A percentile compares a stretch with the other conserved stretches of the same genome.
phyloP scores from a whole-genome alignment of 768 basidiomycete genomes.

The Amanita subjunquillea region DNA sequence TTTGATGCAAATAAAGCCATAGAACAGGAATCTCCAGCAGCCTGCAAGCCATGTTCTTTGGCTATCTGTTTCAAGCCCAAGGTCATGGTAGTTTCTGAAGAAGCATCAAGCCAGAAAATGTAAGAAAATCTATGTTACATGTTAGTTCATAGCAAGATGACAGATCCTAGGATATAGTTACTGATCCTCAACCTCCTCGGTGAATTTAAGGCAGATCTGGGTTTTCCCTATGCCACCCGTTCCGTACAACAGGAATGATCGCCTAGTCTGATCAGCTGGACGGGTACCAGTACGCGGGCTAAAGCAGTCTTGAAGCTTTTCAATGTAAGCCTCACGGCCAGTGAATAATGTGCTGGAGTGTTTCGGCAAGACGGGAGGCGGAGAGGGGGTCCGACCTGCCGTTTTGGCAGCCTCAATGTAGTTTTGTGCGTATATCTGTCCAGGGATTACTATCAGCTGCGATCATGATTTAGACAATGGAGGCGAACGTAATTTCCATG shows the following conservation, averaged over 20 bases:
- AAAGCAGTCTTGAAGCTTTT: conserved; percentile 8
- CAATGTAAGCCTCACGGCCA: conserved; percentile 8
- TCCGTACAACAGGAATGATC: conserved; percentile 11
- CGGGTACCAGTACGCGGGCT: not conserved
- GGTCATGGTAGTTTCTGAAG: conserved; percentile 9
- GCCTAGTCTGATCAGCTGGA: not conserved
- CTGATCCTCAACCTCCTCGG: not conserved
- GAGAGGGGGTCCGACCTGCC: not conserved
- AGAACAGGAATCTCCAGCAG: not conserved
- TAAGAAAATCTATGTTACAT: conserved; percentile 9
- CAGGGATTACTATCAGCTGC: not conserved
- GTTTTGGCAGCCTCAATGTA: not conserved
- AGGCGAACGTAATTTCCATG: not conserved
- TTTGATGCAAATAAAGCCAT: conserved; percentile 1
- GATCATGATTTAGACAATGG: not conserved
- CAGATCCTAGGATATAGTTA: not conserved
- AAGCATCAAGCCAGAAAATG: conserved; percentile 17
- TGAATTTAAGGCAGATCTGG: conserved; percentile 2
- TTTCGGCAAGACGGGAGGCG: not conserved
- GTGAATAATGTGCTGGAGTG: conserved; percentile 2
- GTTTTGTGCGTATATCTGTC: not conserved
- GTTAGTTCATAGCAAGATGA: conserved; percentile 3
- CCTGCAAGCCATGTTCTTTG: conserved; percentile 1
- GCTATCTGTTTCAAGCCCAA: conserved; percentile 1
- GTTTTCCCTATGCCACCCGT: conserved; percentile 9